Base-by-base conservation (phyloP, 192 early-diverging fungal species). In the Endogone sp. region DNA sequence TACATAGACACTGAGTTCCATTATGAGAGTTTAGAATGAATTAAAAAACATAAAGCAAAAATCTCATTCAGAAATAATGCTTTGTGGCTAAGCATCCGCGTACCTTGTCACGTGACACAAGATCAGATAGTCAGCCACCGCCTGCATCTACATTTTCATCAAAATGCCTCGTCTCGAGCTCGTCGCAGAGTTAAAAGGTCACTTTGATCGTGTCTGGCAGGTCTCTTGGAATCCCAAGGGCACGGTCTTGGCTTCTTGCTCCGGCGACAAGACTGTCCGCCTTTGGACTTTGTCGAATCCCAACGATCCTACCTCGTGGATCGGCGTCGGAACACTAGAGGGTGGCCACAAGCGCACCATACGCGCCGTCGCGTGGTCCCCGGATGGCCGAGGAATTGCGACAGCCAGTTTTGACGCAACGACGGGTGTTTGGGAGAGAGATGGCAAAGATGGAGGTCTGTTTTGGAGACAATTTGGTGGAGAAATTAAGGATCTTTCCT, bases 361-460 rank as follows among this genome's bases (percentile, higher is more conserved):
- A 29, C 92, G 97, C n/a, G 89, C 87, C 26, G 84, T 94, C 29
- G 87, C 90, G 4, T 98, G 92, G 81, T 87, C 92, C 24, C 91
- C 92, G 0, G 75, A 77, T 30, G 92, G 94, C 1, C 67, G 74
- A 26, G 80, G 87, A 25, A 68, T 98, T 32, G 93, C 95, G 2
- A 93, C 93, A 4, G 92, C 92, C 26, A 93, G 93, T 70, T 98
- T 98, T 77, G 97, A 98, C 76, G 93, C 91, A 0, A 92, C 92
- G 4, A 95, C 93, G 2, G 92, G 90, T 20, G 91, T 98, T 32
- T 98, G 95, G 97, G 94, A 94, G 75, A 78, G 83, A 59, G 88
- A 85, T 24, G 87, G 85, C 28, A 79, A 76, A 21, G 79, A 77
- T 65, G 75, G 75, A 55, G 67, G 68, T 76, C 71, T 25, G 13